Evolutionary conservation across 2,329 filamentous ascomycete species (phyloP), one percentile per base, ranked within the genome.

Genomic region (Cucurbitaria berberidis): DNA sequence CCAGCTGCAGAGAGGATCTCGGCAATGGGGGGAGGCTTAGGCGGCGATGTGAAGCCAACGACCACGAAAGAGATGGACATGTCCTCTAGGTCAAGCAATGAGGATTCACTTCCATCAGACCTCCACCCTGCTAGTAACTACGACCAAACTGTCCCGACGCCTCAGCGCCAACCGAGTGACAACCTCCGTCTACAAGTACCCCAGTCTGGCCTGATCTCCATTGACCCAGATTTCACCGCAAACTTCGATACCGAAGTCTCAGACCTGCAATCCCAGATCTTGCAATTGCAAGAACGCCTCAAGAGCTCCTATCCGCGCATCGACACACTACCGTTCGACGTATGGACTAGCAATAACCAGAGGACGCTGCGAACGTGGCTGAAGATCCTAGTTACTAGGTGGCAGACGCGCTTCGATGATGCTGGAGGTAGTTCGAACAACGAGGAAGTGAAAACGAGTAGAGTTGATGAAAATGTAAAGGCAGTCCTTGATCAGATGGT

Each of bases 301-400:
- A 56, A 55, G 10, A 53, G 42, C 3, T 57, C 61, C 3, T 69
- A 65, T 30, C 69, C 69, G 1, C 55, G 60, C 2, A 63, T 72
- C 42, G 65, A 70, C 24, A 53, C 43, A 2, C 55, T 72, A 0
- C 70, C 70, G 0, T 67, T 63, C 43, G 55, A 65, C 5, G 59
- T 70, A 5, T 69, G 60, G 64, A 60, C 57, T 3, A 60, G 55
- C 9, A 16, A 56, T 4, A 63, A 67, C 24, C 53, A 53, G 15
- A 45, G 54, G 8, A 61, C 60, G 0, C 27, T 72, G n/a, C 59
- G 62, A 35, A 67, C 57, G 1, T 74, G 68, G 66, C 53, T 73
- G 0, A 69, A 61, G 44, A 65, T 73, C 11, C 36, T 74, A 0
- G 39, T 61, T 0, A 51, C 36, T 6, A 59, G 66, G 38, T 74